Conservation (phyloP, 1,284 basidiomycete genomes). For the Coriolopsis trogii region DNA sequence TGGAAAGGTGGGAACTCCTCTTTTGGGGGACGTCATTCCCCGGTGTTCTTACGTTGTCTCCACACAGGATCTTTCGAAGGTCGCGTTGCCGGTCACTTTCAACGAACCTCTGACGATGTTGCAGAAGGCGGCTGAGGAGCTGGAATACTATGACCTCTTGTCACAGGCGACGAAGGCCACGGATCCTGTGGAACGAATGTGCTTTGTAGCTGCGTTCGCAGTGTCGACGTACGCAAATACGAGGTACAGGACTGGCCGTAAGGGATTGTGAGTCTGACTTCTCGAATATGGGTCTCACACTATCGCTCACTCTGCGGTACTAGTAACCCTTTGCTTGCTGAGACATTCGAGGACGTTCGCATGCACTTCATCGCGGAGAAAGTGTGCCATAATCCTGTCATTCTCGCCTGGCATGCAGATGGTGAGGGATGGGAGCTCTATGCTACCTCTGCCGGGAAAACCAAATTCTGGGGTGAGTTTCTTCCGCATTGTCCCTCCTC, state of each 20-base stretch:
- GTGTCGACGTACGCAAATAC: slow-evolving; percentile 86
- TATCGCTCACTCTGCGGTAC: neutral
- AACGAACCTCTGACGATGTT: slow-evolving; percentile 87
- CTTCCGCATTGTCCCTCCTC: slow-evolving; percentile 19
- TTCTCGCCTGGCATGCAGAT: slow-evolving; percentile 85
- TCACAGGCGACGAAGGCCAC: slow-evolving; percentile 62
- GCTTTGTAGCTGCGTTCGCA: slow-evolving; percentile 81
- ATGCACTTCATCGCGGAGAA: slow-evolving; percentile 88
- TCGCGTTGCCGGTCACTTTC: slow-evolving; percentile 85
- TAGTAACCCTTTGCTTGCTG: slow-evolving; percentile 87
- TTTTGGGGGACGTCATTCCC: neutral
- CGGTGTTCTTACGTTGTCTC: neutral
- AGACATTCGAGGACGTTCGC: slow-evolving; percentile 84
- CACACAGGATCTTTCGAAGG: slow-evolving; percentile 79
- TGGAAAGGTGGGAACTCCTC: slow-evolving; percentile 68
- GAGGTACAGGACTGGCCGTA: slow-evolving; percentile 76
- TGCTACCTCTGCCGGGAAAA: slow-evolving; percentile 76
- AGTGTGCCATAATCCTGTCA: slow-evolving; percentile 83
- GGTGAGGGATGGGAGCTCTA: slow-evolving; percentile 76
- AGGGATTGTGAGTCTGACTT: slow-evolving; percentile 77
- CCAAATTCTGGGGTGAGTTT: slow-evolving; percentile 84
- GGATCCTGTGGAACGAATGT: slow-evolving; percentile 76
- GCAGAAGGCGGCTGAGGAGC: slow-evolving; percentile 80
- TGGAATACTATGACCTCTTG: slow-evolving; percentile 79
- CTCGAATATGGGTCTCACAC: no score